phyloP scores from a whole-genome alignment of 345 rosid species.

The Boechera retrofracta region DNA sequence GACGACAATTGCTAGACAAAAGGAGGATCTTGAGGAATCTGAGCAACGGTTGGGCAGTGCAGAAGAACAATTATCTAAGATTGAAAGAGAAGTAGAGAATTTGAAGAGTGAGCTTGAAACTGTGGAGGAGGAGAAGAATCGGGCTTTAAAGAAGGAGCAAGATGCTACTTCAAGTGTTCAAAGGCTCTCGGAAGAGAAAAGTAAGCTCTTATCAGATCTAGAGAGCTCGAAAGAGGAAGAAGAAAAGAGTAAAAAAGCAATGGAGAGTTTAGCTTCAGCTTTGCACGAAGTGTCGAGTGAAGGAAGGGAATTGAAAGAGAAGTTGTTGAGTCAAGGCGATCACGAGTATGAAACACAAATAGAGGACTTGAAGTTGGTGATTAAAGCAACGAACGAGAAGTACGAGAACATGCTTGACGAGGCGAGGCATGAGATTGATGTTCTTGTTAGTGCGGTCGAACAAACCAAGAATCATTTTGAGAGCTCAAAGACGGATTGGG shows the following conservation, averaged over 20 bases:
- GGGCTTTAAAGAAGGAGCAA: conserved; percentile 75
- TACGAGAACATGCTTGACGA: conserved; percentile 79
- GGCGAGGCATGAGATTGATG: conserved; percentile 71
- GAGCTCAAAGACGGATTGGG: conserved; percentile 77
- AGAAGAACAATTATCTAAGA: conserved; percentile 58
- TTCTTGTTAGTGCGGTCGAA: conserved; percentile 54
- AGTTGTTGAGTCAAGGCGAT: conserved; percentile 69
- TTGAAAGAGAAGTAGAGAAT: conserved; percentile 53
- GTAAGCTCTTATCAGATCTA: conserved; percentile 69
- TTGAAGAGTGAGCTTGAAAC: conserved; percentile 66
- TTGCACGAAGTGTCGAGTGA: conserved; percentile 92
- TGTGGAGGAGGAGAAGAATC: conserved; percentile 69
- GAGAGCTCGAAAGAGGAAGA: conserved; percentile 81
- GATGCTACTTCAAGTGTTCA: conserved; percentile 77
- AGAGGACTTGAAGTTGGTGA: conserved; percentile 75
- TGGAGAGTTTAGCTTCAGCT: conserved; percentile 96
- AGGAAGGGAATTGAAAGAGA: conserved; percentile 91
- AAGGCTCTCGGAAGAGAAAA: conserved; percentile 73
- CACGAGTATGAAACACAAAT: conserved; percentile 78
- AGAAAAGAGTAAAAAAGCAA: conserved; percentile 95
- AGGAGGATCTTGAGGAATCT: conserved; percentile 72
- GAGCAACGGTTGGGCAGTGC: conserved; percentile 48
- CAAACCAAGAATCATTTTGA: conserved; percentile 64
- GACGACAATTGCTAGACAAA: conserved; percentile 70
- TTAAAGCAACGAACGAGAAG: conserved; percentile 80